These are phyloP conservation scores for Monilinia laxa DNA, from an alignment of 2,329 filamentous ascomycete species.

Conservation along the genomic window DNA sequence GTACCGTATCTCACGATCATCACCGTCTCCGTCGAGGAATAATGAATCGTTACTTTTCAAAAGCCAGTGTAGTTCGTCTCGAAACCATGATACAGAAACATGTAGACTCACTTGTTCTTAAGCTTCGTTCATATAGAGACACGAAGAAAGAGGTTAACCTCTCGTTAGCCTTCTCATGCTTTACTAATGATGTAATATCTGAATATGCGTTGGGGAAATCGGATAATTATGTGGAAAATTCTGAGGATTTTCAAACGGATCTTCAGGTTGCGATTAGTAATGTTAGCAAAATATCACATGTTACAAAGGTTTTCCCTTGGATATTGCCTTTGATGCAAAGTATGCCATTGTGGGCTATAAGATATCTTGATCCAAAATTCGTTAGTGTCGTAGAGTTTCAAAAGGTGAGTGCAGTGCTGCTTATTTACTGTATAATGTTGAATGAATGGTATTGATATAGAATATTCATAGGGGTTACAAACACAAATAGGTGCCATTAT, in stretches of 20 bases:
- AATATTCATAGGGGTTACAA: slow-evolving; percentile 40
- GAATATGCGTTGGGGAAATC: slow-evolving; percentile 36
- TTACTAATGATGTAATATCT: slow-evolving; percentile 33
- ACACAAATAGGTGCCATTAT: slow-evolving; percentile 31
- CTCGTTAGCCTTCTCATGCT: slow-evolving; percentile 21
- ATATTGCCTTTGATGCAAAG: slow-evolving; percentile 14
- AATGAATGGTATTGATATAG: neutral
- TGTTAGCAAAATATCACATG: slow-evolving; percentile 19
- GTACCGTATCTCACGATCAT: slow-evolving; percentile 28
- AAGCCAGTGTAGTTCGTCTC: slow-evolving; percentile 26
- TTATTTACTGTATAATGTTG: neutral
- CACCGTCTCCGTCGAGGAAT: slow-evolving; percentile 29
- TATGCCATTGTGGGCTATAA: neutral
- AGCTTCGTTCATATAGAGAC: slow-evolving; percentile 23
- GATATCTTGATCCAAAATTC: slow-evolving; percentile 1
- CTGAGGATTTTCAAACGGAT: slow-evolving; percentile 18
- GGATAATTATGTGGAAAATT: slow-evolving; percentile 24
- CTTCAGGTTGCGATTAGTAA: slow-evolving; percentile 5
- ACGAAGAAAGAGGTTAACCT: slow-evolving; percentile 17
- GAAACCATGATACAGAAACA: slow-evolving; percentile 30
- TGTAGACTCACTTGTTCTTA: slow-evolving; percentile 22
- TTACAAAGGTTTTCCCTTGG: slow-evolving; percentile 11
- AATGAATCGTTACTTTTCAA: slow-evolving; percentile 32
- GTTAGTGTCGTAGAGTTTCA: slow-evolving; percentile 12
- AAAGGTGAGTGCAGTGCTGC: slow-evolving; percentile 22